Evolutionary conservation across 1,139 yeast genomes (phyloP), one percentile per base, ranked within the genome.

Genomic region (Candida dubliniensis): DNA sequence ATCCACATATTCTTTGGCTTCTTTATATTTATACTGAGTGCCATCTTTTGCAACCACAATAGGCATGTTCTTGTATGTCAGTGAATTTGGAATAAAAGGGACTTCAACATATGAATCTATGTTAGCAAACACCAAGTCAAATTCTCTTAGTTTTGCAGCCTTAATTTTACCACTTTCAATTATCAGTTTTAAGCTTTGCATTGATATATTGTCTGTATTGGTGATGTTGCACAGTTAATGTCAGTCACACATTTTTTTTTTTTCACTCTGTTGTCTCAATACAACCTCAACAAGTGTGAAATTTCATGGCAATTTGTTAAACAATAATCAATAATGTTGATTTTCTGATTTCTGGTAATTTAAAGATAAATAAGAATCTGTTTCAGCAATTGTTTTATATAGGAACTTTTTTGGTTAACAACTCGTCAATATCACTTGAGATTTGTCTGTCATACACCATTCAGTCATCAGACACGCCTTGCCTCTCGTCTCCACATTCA

Each of bases 141-240:
- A 66, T 14, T 61, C 47, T 8, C 43, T 45, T 9, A 65, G 36
- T 8, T 60, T 57, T 2, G 51, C 32, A 4, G 41, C 38, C 37
- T 57, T 61, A 2, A 66, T 49, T 2, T 50, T 40, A 39, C 58
- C 51, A 37, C 57, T 58, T 3, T 54, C 52, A 2, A 57, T 47
- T 1, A 64, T 53, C 7, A 55, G 51, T 30, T 53, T 53, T 35
- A 67, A 45, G 3, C 63, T 46, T 38, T 59, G 59, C 46, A 48
- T 46, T 32, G 2, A 8, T n/a, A 15, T 24, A n/a, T 23, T 15
- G 26, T 27, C 34, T 8, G 9, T 18, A 12, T 12, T 8, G n/a
- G 8, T 31, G 13, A n/a, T 25, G n/a, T 15, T 18, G 10, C 27
- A 9, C 10, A 12, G 10, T 23, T 31, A n/a, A 18, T 32, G 8